phyloP scores from a whole-genome alignment of 495 filamentous ascomycete species.

The Penicillium crystallinum region DNA sequence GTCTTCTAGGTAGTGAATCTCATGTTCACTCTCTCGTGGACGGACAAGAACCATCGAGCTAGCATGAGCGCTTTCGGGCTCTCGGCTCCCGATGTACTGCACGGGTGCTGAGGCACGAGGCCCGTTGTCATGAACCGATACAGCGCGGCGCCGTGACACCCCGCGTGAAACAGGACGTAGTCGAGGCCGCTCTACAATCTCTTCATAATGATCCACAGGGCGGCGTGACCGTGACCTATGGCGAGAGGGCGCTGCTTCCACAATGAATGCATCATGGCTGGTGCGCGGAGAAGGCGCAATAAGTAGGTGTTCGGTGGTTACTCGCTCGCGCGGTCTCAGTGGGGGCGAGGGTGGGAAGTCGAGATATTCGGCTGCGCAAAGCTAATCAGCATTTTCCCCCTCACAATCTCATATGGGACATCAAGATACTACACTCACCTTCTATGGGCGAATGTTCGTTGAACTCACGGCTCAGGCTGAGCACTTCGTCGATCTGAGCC shows the following conservation, averaged over 20 bases:
- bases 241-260: slow-evolving; percentile 30
- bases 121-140: slow-evolving; percentile 36
- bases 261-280: slow-evolving; percentile 24
- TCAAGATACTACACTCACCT: slow-evolving; percentile 25
- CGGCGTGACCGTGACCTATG: slow-evolving; percentile 20
- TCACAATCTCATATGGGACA: background rate
- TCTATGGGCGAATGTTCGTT: slow-evolving; percentile 25
- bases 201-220: slow-evolving; percentile 23
- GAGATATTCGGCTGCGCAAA: slow-evolving; percentile 24
- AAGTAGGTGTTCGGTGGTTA: slow-evolving; percentile 26
- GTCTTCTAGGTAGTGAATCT: slow-evolving; percentile 52
- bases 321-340: slow-evolving; percentile 22
- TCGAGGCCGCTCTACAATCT: slow-evolving; percentile 19
- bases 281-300: slow-evolving; percentile 27
- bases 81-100: slow-evolving; percentile 26
- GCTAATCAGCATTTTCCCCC: background rate
- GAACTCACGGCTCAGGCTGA: slow-evolving; percentile 71
- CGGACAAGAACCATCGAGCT: slow-evolving; percentile 54
- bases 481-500: slow-evolving; percentile 82
- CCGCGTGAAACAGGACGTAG: slow-evolving; percentile 13
- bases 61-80: slow-evolving; percentile 44
- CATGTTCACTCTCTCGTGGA: slow-evolving; percentile 45
- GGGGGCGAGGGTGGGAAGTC: slow-evolving; percentile 28
- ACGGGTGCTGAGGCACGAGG: slow-evolving; percentile 30
- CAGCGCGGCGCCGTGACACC: slow-evolving; percentile 27